Evolutionary conservation across 345 rosid genomes (phyloP).

Genomic region (Sapria himalayana): DNA sequence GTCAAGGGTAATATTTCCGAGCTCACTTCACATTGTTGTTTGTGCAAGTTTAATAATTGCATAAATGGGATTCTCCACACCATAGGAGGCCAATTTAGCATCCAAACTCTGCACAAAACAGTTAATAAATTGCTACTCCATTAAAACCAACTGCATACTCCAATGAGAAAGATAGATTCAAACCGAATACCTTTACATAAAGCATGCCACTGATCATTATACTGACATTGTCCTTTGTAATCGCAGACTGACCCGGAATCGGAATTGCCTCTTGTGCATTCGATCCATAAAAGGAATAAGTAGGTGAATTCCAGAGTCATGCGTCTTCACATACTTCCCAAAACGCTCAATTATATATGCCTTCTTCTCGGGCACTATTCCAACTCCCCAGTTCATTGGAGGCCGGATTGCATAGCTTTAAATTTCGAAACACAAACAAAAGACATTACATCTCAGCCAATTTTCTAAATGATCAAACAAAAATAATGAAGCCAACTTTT

Average conservation of each 20-base stretch:
- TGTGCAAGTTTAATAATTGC: conserved; percentile 2
- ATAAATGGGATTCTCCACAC: neutral
- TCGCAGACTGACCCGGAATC: neutral
- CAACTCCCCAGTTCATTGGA: neutral
- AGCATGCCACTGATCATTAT: neutral
- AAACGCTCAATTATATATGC: conserved; percentile 3
- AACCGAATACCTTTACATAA: conserved; percentile 4
- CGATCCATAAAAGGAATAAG: neutral
- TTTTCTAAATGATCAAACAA: too few relatives aligned
- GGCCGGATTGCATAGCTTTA: too few relatives aligned
- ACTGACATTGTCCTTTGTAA: neutral
- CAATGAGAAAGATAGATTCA: too few relatives aligned
- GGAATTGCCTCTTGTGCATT: conserved; percentile 1
- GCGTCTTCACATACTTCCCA: neutral
- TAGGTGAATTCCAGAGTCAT: neutral
- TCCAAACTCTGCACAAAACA: too few relatives aligned
- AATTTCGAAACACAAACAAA: too few relatives aligned
- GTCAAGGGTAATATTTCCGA: conserved; percentile 3
- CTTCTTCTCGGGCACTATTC: conserved; percentile 4
- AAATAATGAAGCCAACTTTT: too few relatives aligned
- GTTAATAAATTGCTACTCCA: too few relatives aligned
- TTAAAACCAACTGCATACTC: too few relatives aligned
- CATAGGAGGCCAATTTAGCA: conserved; percentile 1
- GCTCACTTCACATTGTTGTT: conserved; percentile 5
- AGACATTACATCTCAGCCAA: too few relatives aligned